Evolutionary conservation across 352 stramenopile species (phyloP).

Genomic region (Pythium apleroticum): DNA sequence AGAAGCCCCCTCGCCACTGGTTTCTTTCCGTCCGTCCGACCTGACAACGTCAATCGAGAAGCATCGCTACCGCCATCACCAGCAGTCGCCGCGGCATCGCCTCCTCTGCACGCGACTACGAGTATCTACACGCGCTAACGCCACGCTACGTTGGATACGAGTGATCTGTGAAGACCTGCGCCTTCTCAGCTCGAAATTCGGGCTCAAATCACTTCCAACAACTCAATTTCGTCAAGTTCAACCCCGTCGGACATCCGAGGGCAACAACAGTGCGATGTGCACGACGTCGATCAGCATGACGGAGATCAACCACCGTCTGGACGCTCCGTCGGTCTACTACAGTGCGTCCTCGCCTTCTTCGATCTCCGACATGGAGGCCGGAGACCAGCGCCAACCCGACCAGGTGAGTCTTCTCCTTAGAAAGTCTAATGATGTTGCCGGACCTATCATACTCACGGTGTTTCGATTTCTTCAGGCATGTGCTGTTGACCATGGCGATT

Average conservation of each 20-base stretch:
- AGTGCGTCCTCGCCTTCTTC: conserved; percentile 49
- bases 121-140: background rate
- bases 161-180: background rate
- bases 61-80: background rate
- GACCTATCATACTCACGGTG: background rate
- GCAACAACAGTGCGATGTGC: conserved; percentile 23
- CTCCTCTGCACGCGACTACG: background rate
- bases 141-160: background rate
- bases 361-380: conserved; percentile 58
- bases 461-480: background rate
- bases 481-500: background rate
- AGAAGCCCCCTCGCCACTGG: conserved; percentile 12
- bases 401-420: conserved; percentile 1
- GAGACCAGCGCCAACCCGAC: background rate
- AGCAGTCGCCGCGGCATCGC: background rate
- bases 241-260: background rate
- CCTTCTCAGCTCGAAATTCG: background rate
- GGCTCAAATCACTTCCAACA: background rate
- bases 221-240: background rate
- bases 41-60: conserved; percentile 21
- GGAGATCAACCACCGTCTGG: conserved; percentile 33
- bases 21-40: conserved; percentile 13
- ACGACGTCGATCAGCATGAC: conserved; percentile 29
- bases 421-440: background rate
- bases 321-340: conserved; percentile 39